Conservation (phyloP, 306 rosid species). For the Canavalia ensiformis region DNA sequence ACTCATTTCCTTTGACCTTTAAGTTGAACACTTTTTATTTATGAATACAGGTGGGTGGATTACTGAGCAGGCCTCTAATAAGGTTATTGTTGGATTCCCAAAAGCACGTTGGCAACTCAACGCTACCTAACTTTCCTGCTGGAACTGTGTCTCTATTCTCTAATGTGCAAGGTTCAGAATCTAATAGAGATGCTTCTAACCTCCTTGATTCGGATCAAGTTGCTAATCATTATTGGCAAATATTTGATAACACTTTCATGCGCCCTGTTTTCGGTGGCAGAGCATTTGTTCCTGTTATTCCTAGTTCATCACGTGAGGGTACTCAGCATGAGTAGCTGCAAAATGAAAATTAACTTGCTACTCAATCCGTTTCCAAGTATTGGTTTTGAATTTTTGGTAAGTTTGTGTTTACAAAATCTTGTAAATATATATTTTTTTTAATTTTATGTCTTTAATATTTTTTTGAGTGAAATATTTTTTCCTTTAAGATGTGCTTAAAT, state of each 20-base stretch:
- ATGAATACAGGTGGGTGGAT: conserved; percentile 67
- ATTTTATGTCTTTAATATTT: no score
- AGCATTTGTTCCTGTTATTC: conserved; percentile 51
- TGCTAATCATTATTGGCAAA: conserved; percentile 59
- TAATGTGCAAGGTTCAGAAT: conserved; percentile 41
- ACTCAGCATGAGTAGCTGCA: conserved; percentile 21
- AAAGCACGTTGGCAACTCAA: background rate
- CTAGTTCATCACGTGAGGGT: conserved; percentile 34
- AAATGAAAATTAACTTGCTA: background rate
- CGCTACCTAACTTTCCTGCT: conserved; percentile 27
- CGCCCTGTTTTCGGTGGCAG: conserved; percentile 77
- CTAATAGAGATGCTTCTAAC: conserved; percentile 21
- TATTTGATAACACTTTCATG: conserved; percentile 63
- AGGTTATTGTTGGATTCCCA: conserved; percentile 56
- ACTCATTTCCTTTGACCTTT: background rate
- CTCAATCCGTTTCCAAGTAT: no score
- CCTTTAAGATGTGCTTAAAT: no score
- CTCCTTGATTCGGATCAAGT: conserved; percentile 43
- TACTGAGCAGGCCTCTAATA: conserved; percentile 68
- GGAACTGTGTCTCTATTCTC: conserved; percentile 54
- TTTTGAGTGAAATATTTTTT: no score
- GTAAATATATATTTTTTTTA: no score
- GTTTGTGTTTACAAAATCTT: no score
- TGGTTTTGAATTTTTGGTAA: no score
- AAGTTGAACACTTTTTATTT: background rate